Conservation (phyloP, 768 basidiomycete species). For the Mycena vulgaris region DNA sequence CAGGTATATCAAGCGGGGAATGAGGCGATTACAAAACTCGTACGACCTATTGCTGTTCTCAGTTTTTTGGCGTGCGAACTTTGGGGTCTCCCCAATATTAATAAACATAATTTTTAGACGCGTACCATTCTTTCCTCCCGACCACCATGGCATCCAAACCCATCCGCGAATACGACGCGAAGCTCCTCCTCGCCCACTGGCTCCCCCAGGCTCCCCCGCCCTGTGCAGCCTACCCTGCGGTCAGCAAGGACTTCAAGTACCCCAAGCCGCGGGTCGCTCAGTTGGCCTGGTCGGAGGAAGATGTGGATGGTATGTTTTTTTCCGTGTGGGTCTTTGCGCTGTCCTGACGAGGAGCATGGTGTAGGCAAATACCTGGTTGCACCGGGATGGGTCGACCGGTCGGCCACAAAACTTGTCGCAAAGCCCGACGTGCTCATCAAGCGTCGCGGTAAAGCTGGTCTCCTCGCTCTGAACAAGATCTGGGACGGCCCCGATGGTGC, state of each 20-base stretch:
- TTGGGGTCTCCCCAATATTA: constrained; percentile 10
- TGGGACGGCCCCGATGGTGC: constrained; percentile 91
- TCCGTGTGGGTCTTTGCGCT: neutral
- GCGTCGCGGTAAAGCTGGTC: constrained; percentile 97
- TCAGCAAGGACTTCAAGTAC: constrained; percentile 38
- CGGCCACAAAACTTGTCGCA: constrained; percentile 80
- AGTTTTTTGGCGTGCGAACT: constrained; percentile 23
- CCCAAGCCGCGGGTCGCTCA: constrained; percentile 65
- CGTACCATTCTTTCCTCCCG: constrained; percentile 1
- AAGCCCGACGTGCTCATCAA: constrained; percentile 99
- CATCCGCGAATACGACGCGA: constrained; percentile 89
- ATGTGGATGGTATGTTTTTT: constrained; percentile 12
- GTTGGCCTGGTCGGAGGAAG: constrained; percentile 60
- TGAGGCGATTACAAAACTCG: neutral
- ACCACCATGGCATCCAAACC: constrained; percentile 36
- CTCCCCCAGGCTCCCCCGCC: constrained; percentile 86
- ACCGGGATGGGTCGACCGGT: constrained; percentile 35
- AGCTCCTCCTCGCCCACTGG: constrained; percentile 98
- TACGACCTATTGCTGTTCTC: neutral
- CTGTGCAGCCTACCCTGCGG: constrained; percentile 25
- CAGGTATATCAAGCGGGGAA: neutral
- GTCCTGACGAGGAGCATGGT: neutral
- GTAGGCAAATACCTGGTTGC: constrained; percentile 38
- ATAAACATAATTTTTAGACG: constrained; percentile 1
- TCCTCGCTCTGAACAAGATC: constrained; percentile 93